phyloP scores from a whole-genome alignment of 1,284 basidiomycete genomes.

The Rhodotorula sp. region DNA sequence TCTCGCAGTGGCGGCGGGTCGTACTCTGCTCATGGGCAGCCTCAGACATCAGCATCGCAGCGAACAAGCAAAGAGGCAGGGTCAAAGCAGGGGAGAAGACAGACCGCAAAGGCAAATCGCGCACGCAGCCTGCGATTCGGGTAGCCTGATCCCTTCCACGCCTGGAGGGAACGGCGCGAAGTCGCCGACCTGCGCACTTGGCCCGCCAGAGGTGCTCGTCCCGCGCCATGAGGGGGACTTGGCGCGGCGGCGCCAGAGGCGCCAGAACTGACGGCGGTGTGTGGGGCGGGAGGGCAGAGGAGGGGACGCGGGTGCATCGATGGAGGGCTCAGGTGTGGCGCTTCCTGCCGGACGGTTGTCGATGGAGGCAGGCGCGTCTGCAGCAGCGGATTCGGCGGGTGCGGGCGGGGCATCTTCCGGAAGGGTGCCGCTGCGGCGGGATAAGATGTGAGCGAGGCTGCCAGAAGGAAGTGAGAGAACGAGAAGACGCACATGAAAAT shows the following conservation, averaged over 20 bases:
- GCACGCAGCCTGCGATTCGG: conserved; percentile 30
- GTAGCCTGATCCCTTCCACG: conserved; percentile 14
- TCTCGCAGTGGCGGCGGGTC: conserved; percentile 20
- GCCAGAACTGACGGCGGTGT: conserved; percentile 12
- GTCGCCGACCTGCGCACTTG: background rate
- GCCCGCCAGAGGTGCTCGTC: background rate
- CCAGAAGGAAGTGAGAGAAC: too few relatives aligned
- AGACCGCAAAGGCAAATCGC: conserved; percentile 34
- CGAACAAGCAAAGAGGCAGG: background rate
- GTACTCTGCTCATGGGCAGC: conserved; percentile 18
- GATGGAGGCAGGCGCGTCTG: background rate
- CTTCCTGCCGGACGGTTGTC: too few relatives aligned
- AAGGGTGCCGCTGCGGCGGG: background rate
- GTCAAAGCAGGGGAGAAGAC: background rate
- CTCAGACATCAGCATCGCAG: too few relatives aligned
- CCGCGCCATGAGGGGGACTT: background rate
- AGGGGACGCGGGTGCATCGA: too few relatives aligned
- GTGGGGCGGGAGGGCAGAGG: background rate
- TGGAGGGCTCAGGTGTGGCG: background rate
- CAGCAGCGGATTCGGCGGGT: background rate
- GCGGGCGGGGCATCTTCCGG: background rate
- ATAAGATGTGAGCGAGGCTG: background rate
- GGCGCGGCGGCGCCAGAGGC: conserved; percentile 13
- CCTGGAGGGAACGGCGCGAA: conserved; percentile 21
- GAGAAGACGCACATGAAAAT: conserved; percentile 23